Evolutionary conservation across 2,329 filamentous ascomycete genomes (phyloP).

Genomic region (Xylaria hypoxylon): DNA sequence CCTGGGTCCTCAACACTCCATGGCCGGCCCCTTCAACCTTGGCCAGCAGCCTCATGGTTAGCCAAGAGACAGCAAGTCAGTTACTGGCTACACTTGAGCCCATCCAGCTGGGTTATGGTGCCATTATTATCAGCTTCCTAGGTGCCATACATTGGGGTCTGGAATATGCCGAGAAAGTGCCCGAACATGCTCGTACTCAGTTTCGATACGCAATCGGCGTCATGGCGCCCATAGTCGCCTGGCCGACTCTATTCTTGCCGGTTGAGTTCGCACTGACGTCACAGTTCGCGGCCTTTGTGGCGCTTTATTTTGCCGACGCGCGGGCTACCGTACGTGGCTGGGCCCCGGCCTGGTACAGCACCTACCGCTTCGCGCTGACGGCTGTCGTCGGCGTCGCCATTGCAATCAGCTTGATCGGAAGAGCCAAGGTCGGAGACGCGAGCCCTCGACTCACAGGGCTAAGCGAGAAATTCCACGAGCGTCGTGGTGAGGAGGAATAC

Average conservation of each 20-base stretch:
- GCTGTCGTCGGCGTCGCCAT: constrained; percentile 88
- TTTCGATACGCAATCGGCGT: constrained; percentile 88
- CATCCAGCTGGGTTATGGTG: constrained; percentile 90
- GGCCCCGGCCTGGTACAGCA: constrained; percentile 86
- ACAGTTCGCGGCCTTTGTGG: constrained; percentile 87
- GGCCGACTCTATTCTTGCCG: constrained; percentile 89
- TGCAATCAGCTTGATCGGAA: constrained; percentile 81
- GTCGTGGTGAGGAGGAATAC: constrained; percentile 51
- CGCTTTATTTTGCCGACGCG: constrained; percentile 86
- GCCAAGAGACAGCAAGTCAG: constrained; percentile 76
- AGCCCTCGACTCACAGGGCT: constrained; percentile 54
- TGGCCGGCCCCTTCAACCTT: constrained; percentile 69
- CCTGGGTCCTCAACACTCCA: constrained; percentile 82
- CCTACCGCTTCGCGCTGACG: constrained; percentile 92
- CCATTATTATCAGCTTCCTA: constrained; percentile 92
- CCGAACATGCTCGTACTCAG: constrained; percentile 71
- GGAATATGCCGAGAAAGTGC: constrained; percentile 80
- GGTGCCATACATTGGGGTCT: constrained; percentile 94
- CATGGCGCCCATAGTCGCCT: constrained; percentile 81
- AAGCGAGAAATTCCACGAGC: constrained; percentile 54
- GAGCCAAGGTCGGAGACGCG: constrained; percentile 75
- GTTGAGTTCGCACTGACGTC: constrained; percentile 85
- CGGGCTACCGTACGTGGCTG: constrained; percentile 79
- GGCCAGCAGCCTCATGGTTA: constrained; percentile 74
- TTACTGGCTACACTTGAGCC: constrained; percentile 83